These are phyloP conservation scores for Saccharomycopsis crataegensis DNA, from an alignment of 1,139 yeast genomes.

Conservation along the genomic window DNA sequence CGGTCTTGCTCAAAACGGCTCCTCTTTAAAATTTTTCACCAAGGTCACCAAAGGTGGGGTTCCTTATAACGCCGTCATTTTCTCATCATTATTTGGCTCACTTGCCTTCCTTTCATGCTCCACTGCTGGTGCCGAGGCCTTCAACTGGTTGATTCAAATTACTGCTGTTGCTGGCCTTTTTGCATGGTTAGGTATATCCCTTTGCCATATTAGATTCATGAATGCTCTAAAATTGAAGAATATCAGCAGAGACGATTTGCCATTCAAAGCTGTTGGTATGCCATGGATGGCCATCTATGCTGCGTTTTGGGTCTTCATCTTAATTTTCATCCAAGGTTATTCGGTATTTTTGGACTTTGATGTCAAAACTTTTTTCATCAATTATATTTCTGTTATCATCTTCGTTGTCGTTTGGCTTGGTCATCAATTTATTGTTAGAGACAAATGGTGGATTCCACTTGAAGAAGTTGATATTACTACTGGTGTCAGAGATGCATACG, in stretches of 20 bases:
- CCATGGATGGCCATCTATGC: constrained; percentile 60
- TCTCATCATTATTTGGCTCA: constrained; percentile 55
- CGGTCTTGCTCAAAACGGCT: constrained; percentile 53
- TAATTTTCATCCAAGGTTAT: constrained; percentile 68
- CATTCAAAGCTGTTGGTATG: constrained; percentile 61
- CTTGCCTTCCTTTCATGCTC: constrained; percentile 64
- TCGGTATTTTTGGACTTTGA: constrained; percentile 48
- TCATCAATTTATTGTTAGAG: constrained; percentile 41
- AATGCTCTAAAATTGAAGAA: constrained; percentile 49
- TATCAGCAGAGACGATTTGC: constrained; percentile 56
- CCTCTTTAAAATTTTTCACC: constrained; percentile 52
- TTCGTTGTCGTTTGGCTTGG: constrained; percentile 45
- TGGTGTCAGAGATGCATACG: constrained; percentile 48
- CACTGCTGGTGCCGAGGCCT: constrained; percentile 57
- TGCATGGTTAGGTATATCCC: constrained; percentile 64
- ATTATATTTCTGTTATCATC: constrained; percentile 57
- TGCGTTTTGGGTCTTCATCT: constrained; percentile 39
- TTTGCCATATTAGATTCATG: constrained; percentile 64
- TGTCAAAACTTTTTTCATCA: constrained; percentile 52
- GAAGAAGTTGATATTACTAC: constrained; percentile 57
- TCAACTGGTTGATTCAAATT: constrained; percentile 77
- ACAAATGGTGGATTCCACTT: constrained; percentile 35
- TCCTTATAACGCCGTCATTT: constrained; percentile 52
- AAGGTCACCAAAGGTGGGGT: constrained; percentile 56
- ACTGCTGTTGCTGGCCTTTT: constrained; percentile 71